Evolutionary conservation across 257 asterid species (phyloP).

Genomic region (Fraxinus excelsior): DNA sequence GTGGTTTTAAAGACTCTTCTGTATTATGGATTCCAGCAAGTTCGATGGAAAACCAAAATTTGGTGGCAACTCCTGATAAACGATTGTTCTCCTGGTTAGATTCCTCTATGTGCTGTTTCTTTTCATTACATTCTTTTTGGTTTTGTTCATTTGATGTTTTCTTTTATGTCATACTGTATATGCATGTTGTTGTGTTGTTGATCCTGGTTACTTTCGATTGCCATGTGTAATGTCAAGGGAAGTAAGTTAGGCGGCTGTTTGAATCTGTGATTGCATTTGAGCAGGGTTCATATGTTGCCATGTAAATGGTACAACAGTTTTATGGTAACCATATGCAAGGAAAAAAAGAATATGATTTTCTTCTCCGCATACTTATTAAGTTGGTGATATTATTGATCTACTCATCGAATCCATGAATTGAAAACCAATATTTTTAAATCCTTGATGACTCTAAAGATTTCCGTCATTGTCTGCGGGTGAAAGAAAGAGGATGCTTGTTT

Average conservation of each 20-base stretch:
- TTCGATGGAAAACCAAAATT: slow-evolving; percentile 92
- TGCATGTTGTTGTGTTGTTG: slow-evolving; percentile 6
- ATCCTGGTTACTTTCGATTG: background rate
- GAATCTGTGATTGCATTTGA: background rate
- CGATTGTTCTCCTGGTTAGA: slow-evolving; percentile 75
- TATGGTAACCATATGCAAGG: background rate
- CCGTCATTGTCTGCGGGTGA: background rate
- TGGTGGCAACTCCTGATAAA: slow-evolving; percentile 55
- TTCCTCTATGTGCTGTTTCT: slow-evolving; percentile 16
- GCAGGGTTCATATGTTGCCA: background rate
- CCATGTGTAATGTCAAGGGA: slow-evolving; percentile 10
- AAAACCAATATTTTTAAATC: background rate
- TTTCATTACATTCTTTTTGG: background rate
- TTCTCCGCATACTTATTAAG: slow-evolving; percentile 6
- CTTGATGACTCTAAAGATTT: background rate
- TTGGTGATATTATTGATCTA: background rate
- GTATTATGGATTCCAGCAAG: slow-evolving; percentile 83
- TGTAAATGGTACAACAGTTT: background rate
- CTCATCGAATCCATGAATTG: background rate
- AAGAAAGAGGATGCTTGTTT: background rate
- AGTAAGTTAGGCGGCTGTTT: background rate
- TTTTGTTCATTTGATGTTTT: background rate
- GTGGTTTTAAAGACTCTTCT: slow-evolving; percentile 82
- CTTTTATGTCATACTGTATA: background rate
- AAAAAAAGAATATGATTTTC: background rate